Percentiles rank a stretch among this genome's conserved stretches.
phyloP scores from a whole-genome alignment of 306 rosid genomes.

The Medicago lupulina region DNA sequence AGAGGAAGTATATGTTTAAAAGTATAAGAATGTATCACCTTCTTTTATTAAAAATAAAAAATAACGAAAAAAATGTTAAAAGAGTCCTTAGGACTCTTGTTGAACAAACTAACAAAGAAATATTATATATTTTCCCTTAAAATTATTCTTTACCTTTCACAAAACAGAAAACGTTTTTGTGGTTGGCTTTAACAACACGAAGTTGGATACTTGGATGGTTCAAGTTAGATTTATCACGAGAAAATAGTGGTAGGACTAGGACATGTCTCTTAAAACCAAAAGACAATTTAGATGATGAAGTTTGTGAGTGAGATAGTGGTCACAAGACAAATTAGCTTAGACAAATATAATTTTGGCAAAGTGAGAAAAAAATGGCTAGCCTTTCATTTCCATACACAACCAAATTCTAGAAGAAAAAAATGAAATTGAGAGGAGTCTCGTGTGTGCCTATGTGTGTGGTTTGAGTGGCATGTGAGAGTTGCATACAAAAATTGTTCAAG shows the following conservation, averaged over 20 bases:
- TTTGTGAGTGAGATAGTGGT: not conserved
- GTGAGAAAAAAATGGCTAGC: conserved; percentile 23
- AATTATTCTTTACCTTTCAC: not conserved
- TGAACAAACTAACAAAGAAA: too few species aligned
- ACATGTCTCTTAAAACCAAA: not conserved
- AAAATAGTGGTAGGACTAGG: conserved; percentile 23
- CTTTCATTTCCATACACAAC: conserved; percentile 1
- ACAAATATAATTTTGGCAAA: conserved; percentile 1
- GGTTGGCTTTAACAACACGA: not conserved
- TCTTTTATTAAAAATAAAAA: too few species aligned
- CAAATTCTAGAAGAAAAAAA: conserved; percentile 40
- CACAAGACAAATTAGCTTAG: not conserved
- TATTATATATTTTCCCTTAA: too few species aligned
- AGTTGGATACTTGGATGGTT: conserved; percentile 1
- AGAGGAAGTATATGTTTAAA: too few species aligned
- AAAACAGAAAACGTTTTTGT: not conserved
- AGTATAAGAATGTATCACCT: too few species aligned
- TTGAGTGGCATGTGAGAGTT: conserved; percentile 54
- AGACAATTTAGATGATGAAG: conserved; percentile 5
- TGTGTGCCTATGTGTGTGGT: conserved; percentile 50
- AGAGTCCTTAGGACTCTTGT: too few species aligned
- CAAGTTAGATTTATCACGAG: conserved; percentile 33
- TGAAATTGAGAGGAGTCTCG: conserved; percentile 47
- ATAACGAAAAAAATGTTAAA: too few species aligned
- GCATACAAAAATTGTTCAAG: too few species aligned